Conservation (phyloP, 192 early-diverging fungal genomes). For the Pilaira anomala region DNA sequence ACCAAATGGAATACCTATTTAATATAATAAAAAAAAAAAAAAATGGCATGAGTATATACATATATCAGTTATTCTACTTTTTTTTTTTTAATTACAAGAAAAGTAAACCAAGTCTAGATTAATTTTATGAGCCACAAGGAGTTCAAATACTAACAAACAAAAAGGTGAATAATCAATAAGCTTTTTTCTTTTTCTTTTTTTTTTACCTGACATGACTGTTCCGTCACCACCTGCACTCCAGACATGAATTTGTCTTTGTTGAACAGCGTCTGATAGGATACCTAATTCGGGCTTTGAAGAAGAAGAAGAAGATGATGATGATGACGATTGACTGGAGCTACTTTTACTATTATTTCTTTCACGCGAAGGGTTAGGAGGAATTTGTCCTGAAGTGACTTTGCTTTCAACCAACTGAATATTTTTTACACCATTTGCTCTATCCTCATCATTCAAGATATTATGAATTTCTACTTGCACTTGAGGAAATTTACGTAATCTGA, state of each 20-base stretch:
- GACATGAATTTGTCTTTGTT: conserved; percentile 56
- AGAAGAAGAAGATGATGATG: neutral
- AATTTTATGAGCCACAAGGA: conserved; percentile 56
- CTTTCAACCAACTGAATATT: conserved; percentile 43
- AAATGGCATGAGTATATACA: neutral
- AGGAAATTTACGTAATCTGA: conserved; percentile 59
- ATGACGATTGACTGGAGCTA: neutral
- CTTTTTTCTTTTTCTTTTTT: too few species aligned
- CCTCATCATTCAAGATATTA: conserved; percentile 60
- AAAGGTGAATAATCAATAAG: too few species aligned
- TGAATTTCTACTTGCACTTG: conserved; percentile 73
- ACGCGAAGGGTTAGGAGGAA: conserved; percentile 6
- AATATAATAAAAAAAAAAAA: neutral
- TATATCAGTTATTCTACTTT: neutral
- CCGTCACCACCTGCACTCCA: conserved; percentile 80
- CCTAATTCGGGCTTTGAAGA: conserved; percentile 13
- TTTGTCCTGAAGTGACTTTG: conserved; percentile 18
- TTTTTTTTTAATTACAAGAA: conserved; percentile 47
- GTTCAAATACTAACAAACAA: conserved; percentile 51
- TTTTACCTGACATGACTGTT: conserved; percentile 51
- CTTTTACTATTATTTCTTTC: too few species aligned
- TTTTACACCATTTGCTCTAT: conserved; percentile 52
- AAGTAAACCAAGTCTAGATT: conserved; percentile 66
- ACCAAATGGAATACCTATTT: conserved; percentile 63
- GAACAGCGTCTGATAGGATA: conserved; percentile 41